A percentile compares a stretch with the other conserved stretches of the same genome.
These are phyloP conservation scores for Aureoboletus auriporus DNA, from an alignment of 768 basidiomycete genomes.

Conservation along the genomic window DNA sequence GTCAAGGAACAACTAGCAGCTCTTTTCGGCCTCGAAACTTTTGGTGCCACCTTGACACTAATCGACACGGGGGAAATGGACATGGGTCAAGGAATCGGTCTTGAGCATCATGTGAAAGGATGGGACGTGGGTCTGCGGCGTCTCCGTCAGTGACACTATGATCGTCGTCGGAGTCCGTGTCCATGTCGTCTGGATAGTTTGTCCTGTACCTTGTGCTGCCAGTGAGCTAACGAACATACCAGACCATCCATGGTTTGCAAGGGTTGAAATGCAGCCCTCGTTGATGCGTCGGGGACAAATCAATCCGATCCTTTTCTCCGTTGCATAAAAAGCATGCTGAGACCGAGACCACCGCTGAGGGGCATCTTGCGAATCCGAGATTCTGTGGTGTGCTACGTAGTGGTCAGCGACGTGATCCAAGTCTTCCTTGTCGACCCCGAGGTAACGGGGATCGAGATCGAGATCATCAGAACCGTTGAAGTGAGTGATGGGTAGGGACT, in stretches of 20 bases:
- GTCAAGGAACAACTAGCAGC: no score
- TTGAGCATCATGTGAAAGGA: constrained; percentile 27
- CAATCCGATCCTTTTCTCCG: constrained; percentile 81
- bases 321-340: constrained; percentile 93
- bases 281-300: constrained; percentile 68
- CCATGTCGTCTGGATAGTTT: constrained; percentile 73
- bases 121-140: constrained; percentile 27
- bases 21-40: constrained; percentile 57
- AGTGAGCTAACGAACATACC: constrained; percentile 11
- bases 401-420: no score
- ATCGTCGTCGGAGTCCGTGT: constrained; percentile 45
- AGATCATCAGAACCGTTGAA: no score
- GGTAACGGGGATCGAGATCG: no score
- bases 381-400: no score
- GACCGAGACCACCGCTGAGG: constrained; percentile 82
- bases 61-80: constrained; percentile 41
- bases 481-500: no score
- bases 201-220: constrained; percentile 49
- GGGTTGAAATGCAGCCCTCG: constrained; percentile 70
- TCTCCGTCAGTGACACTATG: constrained; percentile 33
- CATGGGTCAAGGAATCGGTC: constrained; percentile 52
- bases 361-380: constrained; percentile 97
- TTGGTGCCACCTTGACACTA: constrained; percentile 34
- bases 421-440: no score
- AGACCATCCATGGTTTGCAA: not conserved